Base-by-base conservation (phyloP, 108 stramenopile species). In the Parietichytrium sp. region DNA sequence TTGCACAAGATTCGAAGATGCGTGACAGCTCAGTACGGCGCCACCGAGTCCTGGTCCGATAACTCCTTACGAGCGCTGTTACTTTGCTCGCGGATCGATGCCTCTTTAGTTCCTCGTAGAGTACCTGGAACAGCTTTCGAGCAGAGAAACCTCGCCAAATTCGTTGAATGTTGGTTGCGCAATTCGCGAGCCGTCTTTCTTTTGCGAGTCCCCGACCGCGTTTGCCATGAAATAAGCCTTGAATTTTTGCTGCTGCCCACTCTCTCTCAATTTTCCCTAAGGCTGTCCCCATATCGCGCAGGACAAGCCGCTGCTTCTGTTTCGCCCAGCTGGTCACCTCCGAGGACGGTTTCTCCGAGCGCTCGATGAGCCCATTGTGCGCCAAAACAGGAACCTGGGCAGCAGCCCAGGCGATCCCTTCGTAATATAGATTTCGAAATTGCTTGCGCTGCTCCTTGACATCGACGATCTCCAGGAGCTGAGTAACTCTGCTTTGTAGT, bases 181-280 rank as follows among this genome's bases (percentile, higher is more conserved):
- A 10, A n/a, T 2, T 33, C 36, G 36, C 61, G 8, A 72, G 42
- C 0, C 36, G 23, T 6, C 38, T 42, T 8, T 0, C 16, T 10
- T 72, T 45, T 13, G 36, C 36, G 33, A 0, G 3, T 10, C 45
- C 61, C 3, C 45, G 45, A 42, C 38, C 61, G 42, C 61, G 61
- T 25, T 72, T 33, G 38, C 36, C 15, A 72, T 72, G 61, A 45
- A 72, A 72, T 33, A 72, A 42, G 25, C 16, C 10, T 27, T 72
- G 61, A 7, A 72, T 72, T 16, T n/a, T 33, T 25, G 36, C 61
- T 10, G 61, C 61, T n/a, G 61, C 61, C 61, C 61, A 72, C 6
- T 7, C 45, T 0, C 61, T 33, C n/a, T 42, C 38, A 6, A 42
- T 42, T 33, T 33, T n/a, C 38, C 61, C 38, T 42, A 72, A 45